A percentile compares a stretch with the other conserved stretches of the same genome.
These are phyloP conservation scores for Chernovozyma sophiae-reginae DNA, from an alignment of 1,139 yeast species.

Conservation along the genomic window DNA sequence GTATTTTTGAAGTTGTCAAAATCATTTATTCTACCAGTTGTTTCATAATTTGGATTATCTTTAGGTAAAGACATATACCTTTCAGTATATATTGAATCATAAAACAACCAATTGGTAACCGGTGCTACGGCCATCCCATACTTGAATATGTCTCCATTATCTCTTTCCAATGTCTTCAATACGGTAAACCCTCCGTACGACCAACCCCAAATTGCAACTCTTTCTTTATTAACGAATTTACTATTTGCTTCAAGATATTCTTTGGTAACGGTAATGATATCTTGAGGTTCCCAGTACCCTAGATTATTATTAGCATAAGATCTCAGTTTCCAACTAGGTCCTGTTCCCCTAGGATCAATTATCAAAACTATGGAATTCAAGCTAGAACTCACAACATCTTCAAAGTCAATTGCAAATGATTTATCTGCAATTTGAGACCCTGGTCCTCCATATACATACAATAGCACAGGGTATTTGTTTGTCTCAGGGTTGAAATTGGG, in stretches of 20 bases:
- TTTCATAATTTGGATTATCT: slow-evolving; percentile 47
- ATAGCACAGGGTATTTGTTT: slow-evolving; percentile 63
- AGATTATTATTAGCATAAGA: slow-evolving; percentile 64
- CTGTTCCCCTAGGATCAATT: slow-evolving; percentile 95
- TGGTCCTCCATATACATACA: slow-evolving; percentile 91
- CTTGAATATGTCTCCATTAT: slow-evolving; percentile 54
- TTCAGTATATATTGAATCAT: slow-evolving; percentile 82
- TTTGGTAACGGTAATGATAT: slow-evolving; percentile 63
- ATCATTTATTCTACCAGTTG: slow-evolving; percentile 43
- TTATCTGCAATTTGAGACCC: slow-evolving; percentile 74
- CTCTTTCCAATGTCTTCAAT: slow-evolving; percentile 67
- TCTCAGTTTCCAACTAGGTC: slow-evolving; percentile 75
- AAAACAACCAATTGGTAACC: slow-evolving; percentile 72
- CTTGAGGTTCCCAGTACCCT: slow-evolving; percentile 88
- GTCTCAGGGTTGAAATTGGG: slow-evolving; percentile 51
- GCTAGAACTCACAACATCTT: slow-evolving; percentile 63
- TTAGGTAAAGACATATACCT: slow-evolving; percentile 76
- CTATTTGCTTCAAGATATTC: slow-evolving; percentile 51
- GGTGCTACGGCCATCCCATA: slow-evolving; percentile 80
- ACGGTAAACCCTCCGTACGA: slow-evolving; percentile 81
- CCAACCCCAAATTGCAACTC: slow-evolving; percentile 91
- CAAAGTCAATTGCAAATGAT: slow-evolving; percentile 55
- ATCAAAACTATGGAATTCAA: slow-evolving; percentile 72
- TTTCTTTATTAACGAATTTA: slow-evolving; percentile 52
- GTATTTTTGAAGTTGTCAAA: slow-evolving; percentile 43